A percentile compares a stretch with the other conserved stretches of the same genome.
Evolutionary conservation across 768 basidiomycete genomes (phyloP).

Genomic region (Suillus subaureus): DNA sequence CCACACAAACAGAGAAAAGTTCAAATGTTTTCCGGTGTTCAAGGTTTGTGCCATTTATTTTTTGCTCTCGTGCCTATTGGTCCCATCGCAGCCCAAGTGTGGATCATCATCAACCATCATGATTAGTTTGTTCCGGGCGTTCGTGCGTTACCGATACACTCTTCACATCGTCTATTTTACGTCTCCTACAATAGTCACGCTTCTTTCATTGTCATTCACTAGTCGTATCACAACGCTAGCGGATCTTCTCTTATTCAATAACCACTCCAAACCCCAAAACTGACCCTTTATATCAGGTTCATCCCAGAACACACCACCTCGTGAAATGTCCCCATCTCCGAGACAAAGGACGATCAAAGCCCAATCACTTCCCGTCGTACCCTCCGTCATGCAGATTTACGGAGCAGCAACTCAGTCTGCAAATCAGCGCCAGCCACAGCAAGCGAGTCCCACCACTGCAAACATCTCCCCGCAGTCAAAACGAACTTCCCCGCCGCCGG

Average conservation of each 20-base stretch:
- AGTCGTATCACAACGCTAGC: conserved; percentile 8
- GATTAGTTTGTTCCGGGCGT: conserved; percentile 20
- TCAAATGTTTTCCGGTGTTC: conserved; percentile 48
- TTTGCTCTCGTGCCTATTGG: conserved; percentile 21
- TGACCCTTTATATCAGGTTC: conserved; percentile 18
- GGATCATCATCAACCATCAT: conserved; percentile 13
- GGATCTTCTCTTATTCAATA: conserved; percentile 16
- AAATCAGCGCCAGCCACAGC: conserved; percentile 40
- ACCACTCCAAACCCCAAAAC: conserved; percentile 6
- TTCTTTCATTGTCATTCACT: conserved; percentile 8
- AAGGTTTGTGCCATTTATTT: conserved; percentile 44
- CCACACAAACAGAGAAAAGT: conserved; percentile 60
- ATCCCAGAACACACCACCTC: conserved; percentile 36
- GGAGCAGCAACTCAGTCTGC: conserved; percentile 36
- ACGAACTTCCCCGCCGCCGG: conserved; percentile 35
- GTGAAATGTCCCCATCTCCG: conserved; percentile 47
- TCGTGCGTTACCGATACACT: conserved; percentile 24
- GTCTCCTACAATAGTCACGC: conserved; percentile 15
- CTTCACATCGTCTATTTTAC: conserved; percentile 35
- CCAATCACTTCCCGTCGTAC: conserved; percentile 64
- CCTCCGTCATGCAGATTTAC: conserved; percentile 57
- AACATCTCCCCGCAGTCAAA: conserved; percentile 37
- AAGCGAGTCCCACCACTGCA: conserved; percentile 37
- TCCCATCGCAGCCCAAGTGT: conserved; percentile 13
- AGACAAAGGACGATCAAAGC: conserved; percentile 58